Percentiles rank a stretch among this genome's conserved stretches.
These are phyloP conservation scores for Taxillus chinensis DNA, from an alignment of 164 flowering plant genomes.

Conservation along the genomic window DNA sequence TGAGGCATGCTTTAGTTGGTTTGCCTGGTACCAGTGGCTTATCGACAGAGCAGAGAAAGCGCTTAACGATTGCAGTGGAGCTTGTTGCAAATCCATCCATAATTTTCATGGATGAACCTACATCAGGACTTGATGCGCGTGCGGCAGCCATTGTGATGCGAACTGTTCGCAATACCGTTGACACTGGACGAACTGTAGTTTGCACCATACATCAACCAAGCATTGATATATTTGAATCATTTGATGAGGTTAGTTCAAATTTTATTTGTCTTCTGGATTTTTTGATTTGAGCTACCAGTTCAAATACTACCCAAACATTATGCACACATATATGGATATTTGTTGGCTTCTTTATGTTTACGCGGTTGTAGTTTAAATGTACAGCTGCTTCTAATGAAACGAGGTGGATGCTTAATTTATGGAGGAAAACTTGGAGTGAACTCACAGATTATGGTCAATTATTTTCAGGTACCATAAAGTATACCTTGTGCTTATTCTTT, in stretches of 20 bases:
- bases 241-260: constrained; percentile 69
- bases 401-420: constrained; percentile 84
- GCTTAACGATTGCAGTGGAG: constrained; percentile 92
- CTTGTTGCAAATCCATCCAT: constrained; percentile 96
- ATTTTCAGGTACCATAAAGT: constrained; percentile 56
- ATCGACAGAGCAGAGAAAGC: constrained; percentile 92
- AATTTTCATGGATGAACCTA: constrained; percentile 97
- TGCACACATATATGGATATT: no score
- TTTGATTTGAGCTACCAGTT: no score
- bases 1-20: constrained; percentile 82
- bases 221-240: constrained; percentile 92
- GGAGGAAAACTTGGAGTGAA: constrained; percentile 77
- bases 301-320: no score
- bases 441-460: constrained; percentile 60
- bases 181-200: constrained; percentile 92
- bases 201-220: constrained; percentile 98
- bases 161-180: constrained; percentile 89
- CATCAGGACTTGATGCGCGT: constrained; percentile 95
- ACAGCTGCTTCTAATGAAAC: constrained; percentile 89
- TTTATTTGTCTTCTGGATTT: not conserved
- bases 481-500: not conserved
- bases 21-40: constrained; percentile 74
- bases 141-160: constrained; percentile 99
- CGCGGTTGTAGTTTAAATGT: constrained; percentile 4
- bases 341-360: no score